Conservation (phyloP, 805 yeast genomes). For the Candida methanosorbosa region DNA sequence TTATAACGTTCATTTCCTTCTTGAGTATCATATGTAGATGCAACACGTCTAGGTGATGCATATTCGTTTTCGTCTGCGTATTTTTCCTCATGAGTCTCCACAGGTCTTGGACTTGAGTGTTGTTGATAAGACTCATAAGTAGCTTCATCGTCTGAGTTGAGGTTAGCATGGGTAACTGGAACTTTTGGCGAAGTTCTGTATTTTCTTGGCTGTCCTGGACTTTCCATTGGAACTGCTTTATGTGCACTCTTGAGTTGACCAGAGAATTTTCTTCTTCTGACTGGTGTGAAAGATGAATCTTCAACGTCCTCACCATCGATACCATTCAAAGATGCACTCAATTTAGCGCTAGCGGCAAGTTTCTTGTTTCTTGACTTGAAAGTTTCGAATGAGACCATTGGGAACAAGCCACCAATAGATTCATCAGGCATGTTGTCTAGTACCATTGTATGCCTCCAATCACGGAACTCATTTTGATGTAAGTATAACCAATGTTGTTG, state of each 20-base stretch:
- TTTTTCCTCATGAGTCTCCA: background rate
- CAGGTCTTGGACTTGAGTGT: conserved; percentile 10
- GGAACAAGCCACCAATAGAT: conserved; percentile 57
- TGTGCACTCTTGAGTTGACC: conserved; percentile 56
- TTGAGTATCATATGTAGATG: conserved; percentile 6
- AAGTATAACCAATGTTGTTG: conserved; percentile 98
- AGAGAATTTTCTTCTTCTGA: conserved; percentile 62
- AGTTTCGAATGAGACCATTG: conserved; percentile 55
- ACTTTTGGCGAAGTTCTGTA: conserved; percentile 24
- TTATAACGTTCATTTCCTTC: conserved; percentile 25
- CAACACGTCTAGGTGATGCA: conserved; percentile 3
- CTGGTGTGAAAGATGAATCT: conserved; percentile 60
- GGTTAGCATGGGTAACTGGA: conserved; percentile 19
- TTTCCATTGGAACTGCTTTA: conserved; percentile 79
- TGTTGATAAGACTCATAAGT: conserved; percentile 17
- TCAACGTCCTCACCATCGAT: conserved; percentile 18
- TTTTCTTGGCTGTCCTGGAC: conserved; percentile 97
- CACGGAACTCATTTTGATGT: conserved; percentile 92
- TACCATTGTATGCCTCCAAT: conserved; percentile 91
- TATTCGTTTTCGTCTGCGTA: background rate
- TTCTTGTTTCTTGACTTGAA: conserved; percentile 43
- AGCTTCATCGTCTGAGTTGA: conserved; percentile 27
- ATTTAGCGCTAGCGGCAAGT: conserved; percentile 29
- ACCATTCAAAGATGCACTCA: conserved; percentile 5
- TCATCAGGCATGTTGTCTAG: conserved; percentile 60